phyloP scores from a whole-genome alignment of 371 early-diverging fungal species.

The Rhizomucor miehei region DNA sequence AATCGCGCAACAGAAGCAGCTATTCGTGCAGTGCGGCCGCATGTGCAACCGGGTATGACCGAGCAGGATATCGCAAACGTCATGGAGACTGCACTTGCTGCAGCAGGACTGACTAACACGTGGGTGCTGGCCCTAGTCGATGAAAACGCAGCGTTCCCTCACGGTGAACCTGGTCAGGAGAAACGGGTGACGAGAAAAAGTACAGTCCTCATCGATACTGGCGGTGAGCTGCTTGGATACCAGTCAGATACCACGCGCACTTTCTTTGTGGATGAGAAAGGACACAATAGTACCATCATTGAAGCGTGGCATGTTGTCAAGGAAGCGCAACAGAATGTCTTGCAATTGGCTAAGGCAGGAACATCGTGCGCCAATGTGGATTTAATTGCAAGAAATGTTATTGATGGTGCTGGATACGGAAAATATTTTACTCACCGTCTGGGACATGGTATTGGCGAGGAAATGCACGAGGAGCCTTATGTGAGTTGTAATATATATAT shows the following conservation, averaged over 20 bases:
- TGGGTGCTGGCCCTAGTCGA: slow-evolving; percentile 56
- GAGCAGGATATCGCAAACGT: slow-evolving; percentile 44
- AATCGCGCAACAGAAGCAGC: slow-evolving; percentile 50
- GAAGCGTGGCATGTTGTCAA: slow-evolving; percentile 57
- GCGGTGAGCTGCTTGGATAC: slow-evolving; percentile 47
- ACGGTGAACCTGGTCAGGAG: slow-evolving; percentile 47
- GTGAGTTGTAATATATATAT: slow-evolving; percentile 7
- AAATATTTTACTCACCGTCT: slow-evolving; percentile 53
- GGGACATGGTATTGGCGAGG: slow-evolving; percentile 60
- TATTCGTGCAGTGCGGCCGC: slow-evolving; percentile 39
- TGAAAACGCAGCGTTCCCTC: slow-evolving; percentile 55
- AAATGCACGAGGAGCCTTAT: slow-evolving; percentile 64
- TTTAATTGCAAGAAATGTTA: slow-evolving; percentile 45
- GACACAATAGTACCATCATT: slow-evolving; percentile 44
- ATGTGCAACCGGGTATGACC: slow-evolving; percentile 40
- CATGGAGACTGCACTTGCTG: slow-evolving; percentile 30
- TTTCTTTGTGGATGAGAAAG: slow-evolving; percentile 36
- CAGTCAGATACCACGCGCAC: slow-evolving; percentile 50
- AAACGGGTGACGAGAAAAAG: slow-evolving; percentile 37
- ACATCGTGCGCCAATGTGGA: slow-evolving; percentile 50
- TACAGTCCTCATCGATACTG: slow-evolving; percentile 55
- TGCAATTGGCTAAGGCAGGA: slow-evolving; percentile 28
- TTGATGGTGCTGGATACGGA: slow-evolving; percentile 44
- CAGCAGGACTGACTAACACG: slow-evolving; percentile 44
- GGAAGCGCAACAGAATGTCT: slow-evolving; percentile 44